Base-by-base conservation (phyloP, 2,329 filamentous ascomycete genomes). In the Sporothrix inflata region DNA sequence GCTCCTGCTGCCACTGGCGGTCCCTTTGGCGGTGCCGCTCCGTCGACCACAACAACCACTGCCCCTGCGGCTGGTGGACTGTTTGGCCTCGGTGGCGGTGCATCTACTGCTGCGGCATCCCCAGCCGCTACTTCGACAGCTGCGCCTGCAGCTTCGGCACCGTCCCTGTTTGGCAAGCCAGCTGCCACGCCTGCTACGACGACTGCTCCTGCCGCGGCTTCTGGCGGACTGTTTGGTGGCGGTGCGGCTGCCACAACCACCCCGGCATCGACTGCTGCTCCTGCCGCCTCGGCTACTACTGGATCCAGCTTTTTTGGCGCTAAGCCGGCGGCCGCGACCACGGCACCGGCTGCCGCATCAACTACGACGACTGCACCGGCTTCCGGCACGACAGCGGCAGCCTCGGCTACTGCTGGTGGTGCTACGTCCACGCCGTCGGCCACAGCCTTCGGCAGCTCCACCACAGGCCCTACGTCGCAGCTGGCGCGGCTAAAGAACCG, bases 401-500 rank as follows among this genome's bases (percentile, higher is more conserved):
- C 81, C 47, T 69, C 77, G 16, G 24, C 80, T 2, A 69, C 75
- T 16, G 14, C 75, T 1, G 69, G 72, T 11, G 69, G 78, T 24
- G 67, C 75, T 1, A 40, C 77, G 19, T 70, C 74, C 19, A 66
- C 73, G 38, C 70, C 81, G 30, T 19, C 67, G 1, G 11, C 68
- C 40, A 45, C 60, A 8, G 85, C 80, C 42, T 83, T 95, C 66
- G 90, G 89, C 24, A 89, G 90, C 38, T 97, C 94, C 1, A 97
- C 93, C 3, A 86, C 89, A 45, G 94, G 94, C 0, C 94, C 94
- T 1, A 85, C 91, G 2, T 95, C 96, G 19, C 91, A 94, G 72
- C 90, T 97, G 78, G 96, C 95, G 4, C 91, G 96, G 38, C 86
- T 99, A 49, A 97, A 97, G 85, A 97, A 98, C 82, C 98, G 97